A percentile compares a stretch with the other conserved stretches of the same genome.
Conservation (phyloP, 148 eudicot genomes). For the Nepenthes mirabilis region DNA sequence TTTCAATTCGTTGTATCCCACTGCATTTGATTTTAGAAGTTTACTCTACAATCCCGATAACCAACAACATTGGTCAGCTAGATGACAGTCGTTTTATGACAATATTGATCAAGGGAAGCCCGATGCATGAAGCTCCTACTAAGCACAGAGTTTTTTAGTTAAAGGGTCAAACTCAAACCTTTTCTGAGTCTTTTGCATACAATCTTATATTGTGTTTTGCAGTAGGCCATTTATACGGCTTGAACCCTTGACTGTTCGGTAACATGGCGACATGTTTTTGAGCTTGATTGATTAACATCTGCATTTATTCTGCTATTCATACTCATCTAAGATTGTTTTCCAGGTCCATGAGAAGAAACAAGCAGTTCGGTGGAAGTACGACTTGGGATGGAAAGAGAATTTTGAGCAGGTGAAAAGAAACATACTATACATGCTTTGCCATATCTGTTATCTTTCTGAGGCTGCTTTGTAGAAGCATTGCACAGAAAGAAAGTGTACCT, state of each 20-base stretch:
- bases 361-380: slow-evolving; percentile 65
- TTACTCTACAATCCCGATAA: no score
- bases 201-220: no score
- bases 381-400: slow-evolving; percentile 63
- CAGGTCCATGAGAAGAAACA: slow-evolving; percentile 85
- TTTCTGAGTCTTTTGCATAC: no score
- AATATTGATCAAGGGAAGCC: no score
- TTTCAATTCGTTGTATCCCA: no score
- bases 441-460: neutral
- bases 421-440: neutral
- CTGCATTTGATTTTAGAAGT: no score
- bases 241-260: neutral
- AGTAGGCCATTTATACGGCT: neutral
- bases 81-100: no score
- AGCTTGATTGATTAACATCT: neutral
- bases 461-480: neutral
- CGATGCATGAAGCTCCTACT: no score
- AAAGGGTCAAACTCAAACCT: no score
- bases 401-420: slow-evolving; percentile 55
- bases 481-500: no score
- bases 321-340: slow-evolving; percentile 6
- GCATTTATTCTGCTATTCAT: neutral
- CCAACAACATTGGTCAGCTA: no score
- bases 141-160: no score
- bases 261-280: neutral